Base-by-base conservation (phyloP, 73 alveolate genomes). In the Tetrahymena elliotti region DNA sequence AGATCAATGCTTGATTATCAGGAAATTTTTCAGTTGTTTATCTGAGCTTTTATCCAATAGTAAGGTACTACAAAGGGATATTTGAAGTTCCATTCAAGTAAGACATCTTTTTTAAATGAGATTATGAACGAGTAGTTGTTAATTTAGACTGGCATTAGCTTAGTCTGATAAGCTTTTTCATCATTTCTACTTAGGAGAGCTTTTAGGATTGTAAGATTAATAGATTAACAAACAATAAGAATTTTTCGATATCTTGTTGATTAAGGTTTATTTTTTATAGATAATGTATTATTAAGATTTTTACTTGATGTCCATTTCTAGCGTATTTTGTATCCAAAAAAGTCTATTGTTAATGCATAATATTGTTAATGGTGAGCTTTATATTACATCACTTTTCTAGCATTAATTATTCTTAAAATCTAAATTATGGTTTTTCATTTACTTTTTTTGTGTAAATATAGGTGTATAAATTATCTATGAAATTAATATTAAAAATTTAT, bases 41-140 rank as follows among this genome's bases (percentile, higher is more conserved):
- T 22, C 95, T 41, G 2, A 96, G 94, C 92, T 93, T n/a, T 54
- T 84, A 53, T 53, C 98, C 98, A 31, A 96, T 94, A 12, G 98
- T 96, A 33, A 52, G 34, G 41, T 94, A 94, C 52, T 93, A 35
- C 35, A 94, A 18, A 34, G 96, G 96, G 38, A 83, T 83, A 15
- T 24, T 83, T 4, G 96, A 94, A 4, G 94, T 54, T 54, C 84
- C 84, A 13, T 54, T 54, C 84, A 54, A 54, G 36, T 54, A 54
- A 54, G 84, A 54, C 36, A 54, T 54, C 31, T 54, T 54, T 31
- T 54, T 54, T 3, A 16, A 12, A 54, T 22, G 84, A 54, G 36
- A 41, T 12, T 41, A 7, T 41, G 54, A 31, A 54, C 84, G 84
- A 1, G 84, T 9, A 2, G 37, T 1, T 8, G 84, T 54, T 1